A percentile compares a stretch with the other conserved stretches of the same genome.
Conservation (phyloP, 345 rosid species). For the Ailanthus altissimus region DNA sequence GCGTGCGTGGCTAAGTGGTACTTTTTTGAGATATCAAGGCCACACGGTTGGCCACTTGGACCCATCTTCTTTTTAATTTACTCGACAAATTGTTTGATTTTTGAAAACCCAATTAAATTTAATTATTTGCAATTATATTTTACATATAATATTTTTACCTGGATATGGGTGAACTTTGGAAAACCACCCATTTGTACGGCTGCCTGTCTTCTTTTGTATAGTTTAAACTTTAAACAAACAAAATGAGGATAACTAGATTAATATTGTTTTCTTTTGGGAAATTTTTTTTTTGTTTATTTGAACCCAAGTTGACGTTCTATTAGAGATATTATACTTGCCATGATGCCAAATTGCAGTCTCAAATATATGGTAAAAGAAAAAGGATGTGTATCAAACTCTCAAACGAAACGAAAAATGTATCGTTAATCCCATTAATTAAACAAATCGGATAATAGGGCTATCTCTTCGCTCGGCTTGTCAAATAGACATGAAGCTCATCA, state of each 20-base stretch:
- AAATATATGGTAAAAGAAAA: no score
- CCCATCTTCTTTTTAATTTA: not conserved
- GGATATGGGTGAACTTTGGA: conserved; percentile 8
- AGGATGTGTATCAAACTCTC: no score
- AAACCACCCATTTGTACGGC: conserved; percentile 26
- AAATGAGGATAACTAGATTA: no score
- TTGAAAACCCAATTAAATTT: conserved; percentile 3
- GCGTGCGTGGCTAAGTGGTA: conserved; percentile 23
- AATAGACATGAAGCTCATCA: not conserved
- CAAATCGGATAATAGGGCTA: not conserved
- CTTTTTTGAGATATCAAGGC: conserved; percentile 32
- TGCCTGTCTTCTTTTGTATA: conserved; percentile 19
- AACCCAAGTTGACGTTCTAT: no score
- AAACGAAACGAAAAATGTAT: no score
- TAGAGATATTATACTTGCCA: no score
- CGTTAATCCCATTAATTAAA: no score
- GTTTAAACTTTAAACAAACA: no score
- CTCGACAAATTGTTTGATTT: not conserved
- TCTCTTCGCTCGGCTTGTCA: not conserved
- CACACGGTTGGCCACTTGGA: conserved; percentile 61
- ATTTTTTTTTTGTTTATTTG: no score
- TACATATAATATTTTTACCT: not conserved
- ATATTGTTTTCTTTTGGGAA: no score
- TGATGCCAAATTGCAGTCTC: no score
- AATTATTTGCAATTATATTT: not conserved